Base-by-base conservation (phyloP, 345 rosid species). In the Boechera divaricarpa region DNA sequence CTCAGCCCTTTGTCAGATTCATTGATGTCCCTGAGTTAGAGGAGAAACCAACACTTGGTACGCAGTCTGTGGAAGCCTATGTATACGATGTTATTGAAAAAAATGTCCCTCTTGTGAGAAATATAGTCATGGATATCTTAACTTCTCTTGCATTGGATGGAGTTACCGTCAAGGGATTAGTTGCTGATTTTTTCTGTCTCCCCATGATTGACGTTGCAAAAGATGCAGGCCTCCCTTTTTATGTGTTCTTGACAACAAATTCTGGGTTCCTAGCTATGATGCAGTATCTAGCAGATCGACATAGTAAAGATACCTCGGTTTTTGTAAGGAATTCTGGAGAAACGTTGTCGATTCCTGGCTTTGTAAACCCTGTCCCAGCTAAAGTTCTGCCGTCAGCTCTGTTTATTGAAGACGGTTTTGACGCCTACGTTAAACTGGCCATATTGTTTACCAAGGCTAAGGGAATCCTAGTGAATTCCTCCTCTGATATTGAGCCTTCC, bases 141-240 rank as follows among this genome's bases (percentile, higher is more conserved):
- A 63, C 76, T 49, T 74, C 79, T 68, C 55, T 44, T 69, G 31
- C 48, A 10, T 15, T 10, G n/a, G 84, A 55, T 52, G 79, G 80
- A 16, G 63, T 63, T 63, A 59, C 24, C 12, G 81, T 85, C 29
- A 75, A 70, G 1, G 92, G 82, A 18, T 16, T 89, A 5, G 75
- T 84, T 79, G 74, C 79, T 35, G 89, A 90, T 65, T 47, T 86
- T 15, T 86, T 86, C 64, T 84, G 88, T 69, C 67, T 76, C 21
- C 72, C 83, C 39, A 74, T 85, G 86, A 72, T 90, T 66, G 87
- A 79, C 2, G 54, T 80, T 35, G 85, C 81, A 0, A 62, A 69
- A 24, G 86, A 85, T 28, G 77, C 69, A 39, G 41, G 36, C 53
- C 80, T 88, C 31, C 87, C 88, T 70, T 85, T 83, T 26, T 84